Evolutionary conservation across 2,329 filamentous ascomycete genomes (phyloP).

Genomic region (Neurospora sp.): DNA sequence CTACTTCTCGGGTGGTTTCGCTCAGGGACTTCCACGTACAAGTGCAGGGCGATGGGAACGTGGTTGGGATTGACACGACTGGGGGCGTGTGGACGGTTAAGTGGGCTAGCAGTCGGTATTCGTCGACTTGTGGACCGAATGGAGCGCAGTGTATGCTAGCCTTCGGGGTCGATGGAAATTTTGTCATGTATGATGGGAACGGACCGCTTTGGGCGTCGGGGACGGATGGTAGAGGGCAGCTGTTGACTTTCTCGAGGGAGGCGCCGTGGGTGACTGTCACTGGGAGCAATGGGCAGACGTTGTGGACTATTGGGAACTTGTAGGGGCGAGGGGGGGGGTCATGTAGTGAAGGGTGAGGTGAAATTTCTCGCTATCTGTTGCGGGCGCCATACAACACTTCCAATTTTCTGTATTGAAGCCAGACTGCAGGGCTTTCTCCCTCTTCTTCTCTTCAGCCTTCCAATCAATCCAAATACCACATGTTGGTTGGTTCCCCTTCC

Average conservation of each 20-base stretch:
- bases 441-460: neutral
- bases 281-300: neutral
- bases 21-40: constrained; percentile 16
- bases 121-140: constrained; percentile 4
- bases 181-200: constrained; percentile 2
- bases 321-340: neutral
- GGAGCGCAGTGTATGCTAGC: constrained; percentile 3
- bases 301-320: constrained; percentile 1
- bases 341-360: neutral
- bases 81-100: constrained; percentile 5
- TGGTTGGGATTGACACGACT: constrained; percentile 13
- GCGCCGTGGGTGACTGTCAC: neutral
- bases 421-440: neutral
- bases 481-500: neutral
- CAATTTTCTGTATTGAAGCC: neutral
- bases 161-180: constrained; percentile 2
- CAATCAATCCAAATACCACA: neutral
- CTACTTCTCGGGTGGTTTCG: constrained; percentile 10
- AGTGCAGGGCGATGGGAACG: constrained; percentile 19
- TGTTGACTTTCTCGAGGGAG: neutral
- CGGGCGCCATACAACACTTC: neutral
- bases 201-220: constrained; percentile 1
- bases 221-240: neutral
- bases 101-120: constrained; percentile 5
- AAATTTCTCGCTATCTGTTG: neutral